Conservation (phyloP, 2,329 filamentous ascomycete genomes). For the Sclerotinia subarctica region DNA sequence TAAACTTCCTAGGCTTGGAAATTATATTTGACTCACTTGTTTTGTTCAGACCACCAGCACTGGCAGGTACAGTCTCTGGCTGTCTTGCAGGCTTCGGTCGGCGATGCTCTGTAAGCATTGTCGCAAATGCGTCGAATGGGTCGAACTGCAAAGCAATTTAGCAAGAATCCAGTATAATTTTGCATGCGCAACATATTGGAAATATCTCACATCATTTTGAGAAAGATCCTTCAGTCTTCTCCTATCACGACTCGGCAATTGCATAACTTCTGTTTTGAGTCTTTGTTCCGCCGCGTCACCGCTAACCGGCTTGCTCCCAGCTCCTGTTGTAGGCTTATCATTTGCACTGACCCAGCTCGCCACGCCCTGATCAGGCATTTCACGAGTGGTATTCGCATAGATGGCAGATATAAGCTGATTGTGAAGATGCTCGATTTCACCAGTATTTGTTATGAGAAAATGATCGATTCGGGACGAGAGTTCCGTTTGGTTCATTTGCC, state of each 20-base stretch:
- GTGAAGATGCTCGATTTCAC: slow-evolving; percentile 61
- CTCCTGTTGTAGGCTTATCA: slow-evolving; percentile 58
- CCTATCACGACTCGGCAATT: slow-evolving; percentile 62
- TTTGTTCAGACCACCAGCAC: slow-evolving; percentile 71
- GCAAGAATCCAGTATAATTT: not conserved
- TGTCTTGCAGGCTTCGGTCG: slow-evolving; percentile 42
- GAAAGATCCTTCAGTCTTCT: slow-evolving; percentile 63
- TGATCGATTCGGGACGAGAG: slow-evolving; percentile 57
- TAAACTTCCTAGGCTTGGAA: slow-evolving; percentile 33
- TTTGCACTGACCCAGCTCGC: slow-evolving; percentile 71
- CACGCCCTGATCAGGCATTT: slow-evolving; percentile 65
- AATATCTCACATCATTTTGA: slow-evolving; percentile 54
- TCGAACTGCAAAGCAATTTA: slow-evolving; percentile 33
- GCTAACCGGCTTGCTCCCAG: slow-evolving; percentile 59
- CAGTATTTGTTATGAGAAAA: slow-evolving; percentile 51
- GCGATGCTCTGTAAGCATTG: slow-evolving; percentile 38
- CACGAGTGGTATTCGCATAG: slow-evolving; percentile 66
- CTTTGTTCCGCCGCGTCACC: slow-evolving; percentile 64
- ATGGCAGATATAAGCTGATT: slow-evolving; percentile 66
- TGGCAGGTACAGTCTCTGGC: slow-evolving; percentile 62
- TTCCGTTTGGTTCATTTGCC: slow-evolving; percentile 61
- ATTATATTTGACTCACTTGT: slow-evolving; percentile 59
- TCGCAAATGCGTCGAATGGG: slow-evolving; percentile 35
- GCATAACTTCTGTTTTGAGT: slow-evolving; percentile 68
- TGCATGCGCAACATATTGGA: not conserved